These are phyloP conservation scores for Solanum clarkiae DNA, from an alignment of 257 asterid species.

Conservation along the genomic window DNA sequence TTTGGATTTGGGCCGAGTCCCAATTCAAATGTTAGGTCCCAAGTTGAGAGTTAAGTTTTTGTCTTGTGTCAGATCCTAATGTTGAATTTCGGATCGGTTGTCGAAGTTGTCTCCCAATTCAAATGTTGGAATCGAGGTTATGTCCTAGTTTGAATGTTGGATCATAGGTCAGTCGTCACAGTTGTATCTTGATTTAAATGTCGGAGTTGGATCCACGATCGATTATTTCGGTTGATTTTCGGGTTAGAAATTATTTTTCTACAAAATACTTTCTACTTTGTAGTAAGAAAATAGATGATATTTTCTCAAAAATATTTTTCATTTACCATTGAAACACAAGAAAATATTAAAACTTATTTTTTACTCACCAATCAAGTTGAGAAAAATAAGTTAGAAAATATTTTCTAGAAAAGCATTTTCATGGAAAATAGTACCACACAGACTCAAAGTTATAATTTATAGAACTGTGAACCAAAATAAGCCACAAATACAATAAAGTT, in stretches of 20 bases:
- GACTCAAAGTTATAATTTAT: no score
- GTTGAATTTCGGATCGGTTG: not conserved
- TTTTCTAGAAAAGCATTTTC: not conserved
- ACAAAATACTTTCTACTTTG: not conserved
- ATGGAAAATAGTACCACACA: not conserved
- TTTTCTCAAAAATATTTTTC: not conserved
- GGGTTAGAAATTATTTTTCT: not conserved
- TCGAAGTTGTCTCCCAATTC: not conserved
- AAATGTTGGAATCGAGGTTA: not conserved
- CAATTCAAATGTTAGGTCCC: no score
- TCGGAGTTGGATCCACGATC: not conserved
- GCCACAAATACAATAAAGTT: no score
- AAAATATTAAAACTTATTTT: not conserved
- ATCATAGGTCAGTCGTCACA: not conserved
- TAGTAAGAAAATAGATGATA: not conserved
- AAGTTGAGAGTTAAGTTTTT: no score
- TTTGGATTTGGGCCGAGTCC: no score
- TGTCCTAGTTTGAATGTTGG: not conserved
- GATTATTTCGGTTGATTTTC: not conserved
- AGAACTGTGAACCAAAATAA: no score
- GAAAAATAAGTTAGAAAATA: not conserved
- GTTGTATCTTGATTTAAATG: not conserved
- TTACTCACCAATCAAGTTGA: not conserved
- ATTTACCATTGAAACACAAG: not conserved
- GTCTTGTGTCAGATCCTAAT: no score